Evolutionary conservation across 768 basidiomycete genomes (phyloP).

Genomic region (Udeniomyces megalosporus): DNA sequence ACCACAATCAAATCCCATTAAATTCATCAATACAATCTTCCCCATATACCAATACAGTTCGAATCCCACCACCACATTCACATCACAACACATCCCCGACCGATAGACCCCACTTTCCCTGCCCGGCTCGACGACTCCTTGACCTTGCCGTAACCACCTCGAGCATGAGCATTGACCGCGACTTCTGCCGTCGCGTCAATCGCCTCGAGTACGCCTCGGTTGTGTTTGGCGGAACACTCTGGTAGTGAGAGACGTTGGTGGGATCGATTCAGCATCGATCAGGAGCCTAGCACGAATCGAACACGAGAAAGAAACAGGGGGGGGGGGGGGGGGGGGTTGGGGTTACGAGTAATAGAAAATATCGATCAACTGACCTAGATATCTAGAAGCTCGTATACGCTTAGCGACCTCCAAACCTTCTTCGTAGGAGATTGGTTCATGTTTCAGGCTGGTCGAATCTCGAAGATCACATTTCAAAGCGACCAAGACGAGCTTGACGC

Average conservation of each 20-base stretch:
- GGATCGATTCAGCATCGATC: too few relatives aligned
- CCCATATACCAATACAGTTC: too few relatives aligned
- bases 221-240: slow-evolving; percentile 11
- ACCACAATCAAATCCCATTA: too few relatives aligned
- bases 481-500: neutral
- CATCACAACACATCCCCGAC: too few relatives aligned
- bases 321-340: neutral
- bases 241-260: too few relatives aligned
- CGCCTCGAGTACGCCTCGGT: slow-evolving; percentile 7
- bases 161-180: neutral
- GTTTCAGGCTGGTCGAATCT: neutral
- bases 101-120: too few relatives aligned
- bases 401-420: slow-evolving; percentile 6
- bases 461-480: slow-evolving; percentile 8
- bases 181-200: slow-evolving; percentile 4
- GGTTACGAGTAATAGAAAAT: neutral
- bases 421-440: neutral
- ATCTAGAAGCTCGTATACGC: neutral
- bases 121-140: too few relatives aligned
- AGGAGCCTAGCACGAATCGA: too few relatives aligned
- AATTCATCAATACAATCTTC: too few relatives aligned
- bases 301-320: neutral
- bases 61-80: too few relatives aligned
- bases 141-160: neutral
- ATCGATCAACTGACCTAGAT: neutral